Percentiles rank a stretch among this genome's conserved stretches.
phyloP scores from a whole-genome alignment of 305 asterid genomes.

The Withania somnifera region DNA sequence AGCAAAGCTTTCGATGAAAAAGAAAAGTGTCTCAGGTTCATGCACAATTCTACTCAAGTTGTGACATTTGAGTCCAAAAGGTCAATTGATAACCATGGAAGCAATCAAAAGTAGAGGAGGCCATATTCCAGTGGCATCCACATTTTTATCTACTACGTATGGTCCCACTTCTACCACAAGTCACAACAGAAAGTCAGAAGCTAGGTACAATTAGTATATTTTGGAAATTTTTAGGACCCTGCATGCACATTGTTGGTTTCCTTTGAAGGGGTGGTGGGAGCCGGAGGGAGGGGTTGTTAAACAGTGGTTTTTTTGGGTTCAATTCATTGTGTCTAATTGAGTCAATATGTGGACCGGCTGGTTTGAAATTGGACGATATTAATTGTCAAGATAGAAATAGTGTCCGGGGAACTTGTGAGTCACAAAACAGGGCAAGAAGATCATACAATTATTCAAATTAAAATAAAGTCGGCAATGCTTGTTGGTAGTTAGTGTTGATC shows the following conservation, averaged over 20 bases:
- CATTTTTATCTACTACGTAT: background rate
- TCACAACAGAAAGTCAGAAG: background rate
- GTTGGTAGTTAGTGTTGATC: background rate
- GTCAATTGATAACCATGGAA: background rate
- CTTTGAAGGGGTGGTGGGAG: background rate
- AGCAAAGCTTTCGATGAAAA: background rate
- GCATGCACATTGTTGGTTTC: background rate
- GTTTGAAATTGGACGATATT: background rate
- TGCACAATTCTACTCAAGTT: background rate
- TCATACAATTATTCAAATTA: background rate
- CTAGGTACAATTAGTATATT: background rate
- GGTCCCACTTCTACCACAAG: background rate
- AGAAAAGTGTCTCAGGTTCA: slow-evolving; percentile 1
- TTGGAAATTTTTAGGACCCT: background rate
- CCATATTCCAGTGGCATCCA: background rate
- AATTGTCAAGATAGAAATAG: background rate
- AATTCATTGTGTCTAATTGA: background rate
- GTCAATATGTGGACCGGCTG: background rate
- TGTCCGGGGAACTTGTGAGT: background rate
- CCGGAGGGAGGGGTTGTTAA: background rate
- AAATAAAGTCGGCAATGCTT: background rate
- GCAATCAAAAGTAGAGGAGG: background rate
- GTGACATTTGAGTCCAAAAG: slow-evolving; percentile 1
- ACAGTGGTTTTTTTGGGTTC: background rate
- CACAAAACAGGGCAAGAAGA: background rate